These are phyloP conservation scores for Pyricularia sp. DNA, from an alignment of 2,329 filamentous ascomycete species.

Conservation along the genomic window DNA sequence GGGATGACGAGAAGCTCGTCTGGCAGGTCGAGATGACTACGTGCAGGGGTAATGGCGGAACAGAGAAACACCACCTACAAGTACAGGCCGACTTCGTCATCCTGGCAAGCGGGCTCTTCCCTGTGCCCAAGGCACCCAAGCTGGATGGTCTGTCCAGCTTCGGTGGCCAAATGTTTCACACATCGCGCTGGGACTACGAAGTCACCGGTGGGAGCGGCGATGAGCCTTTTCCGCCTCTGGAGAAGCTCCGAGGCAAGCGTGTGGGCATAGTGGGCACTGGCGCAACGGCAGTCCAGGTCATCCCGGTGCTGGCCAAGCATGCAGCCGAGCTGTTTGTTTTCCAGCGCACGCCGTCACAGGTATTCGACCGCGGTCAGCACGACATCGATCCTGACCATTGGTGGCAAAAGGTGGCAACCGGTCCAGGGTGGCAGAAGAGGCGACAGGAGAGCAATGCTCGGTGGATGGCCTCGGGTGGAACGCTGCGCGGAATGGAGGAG, in stretches of 20 bases:
- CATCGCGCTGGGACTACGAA: conserved; percentile 34
- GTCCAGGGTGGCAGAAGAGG: conserved; percentile 38
- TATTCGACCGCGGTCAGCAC: conserved; percentile 27
- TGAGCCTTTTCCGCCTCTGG: conserved; percentile 23
- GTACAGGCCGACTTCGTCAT: conserved; percentile 29
- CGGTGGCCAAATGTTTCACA: conserved; percentile 32
- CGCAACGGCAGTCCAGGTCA: conserved; percentile 34
- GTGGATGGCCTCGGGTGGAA: conserved; percentile 22
- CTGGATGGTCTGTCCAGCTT: conserved; percentile 31
- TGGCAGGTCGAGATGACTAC: conserved; percentile 15
- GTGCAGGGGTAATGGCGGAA: conserved; percentile 15
- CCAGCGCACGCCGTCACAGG: conserved; percentile 41
- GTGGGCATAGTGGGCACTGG: conserved; percentile 42
- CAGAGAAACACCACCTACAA: conserved; percentile 17
- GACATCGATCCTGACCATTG: conserved; percentile 31
- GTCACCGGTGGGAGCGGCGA: conserved; percentile 25
- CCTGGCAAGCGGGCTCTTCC: conserved; percentile 28
- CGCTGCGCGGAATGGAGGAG: conserved; percentile 17
- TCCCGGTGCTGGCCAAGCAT: conserved; percentile 34
- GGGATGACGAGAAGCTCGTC: conserved; percentile 25
- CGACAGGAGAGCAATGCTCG: conserved; percentile 34
- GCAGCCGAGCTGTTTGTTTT: conserved; percentile 43
- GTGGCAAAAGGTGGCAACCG: conserved; percentile 15
- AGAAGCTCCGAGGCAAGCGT: conserved; percentile 33
- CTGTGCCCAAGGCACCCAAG: conserved; percentile 7